Conservation (phyloP, 371 early-diverging fungal genomes). For the Paraphysoderma sedebokerense region DNA sequence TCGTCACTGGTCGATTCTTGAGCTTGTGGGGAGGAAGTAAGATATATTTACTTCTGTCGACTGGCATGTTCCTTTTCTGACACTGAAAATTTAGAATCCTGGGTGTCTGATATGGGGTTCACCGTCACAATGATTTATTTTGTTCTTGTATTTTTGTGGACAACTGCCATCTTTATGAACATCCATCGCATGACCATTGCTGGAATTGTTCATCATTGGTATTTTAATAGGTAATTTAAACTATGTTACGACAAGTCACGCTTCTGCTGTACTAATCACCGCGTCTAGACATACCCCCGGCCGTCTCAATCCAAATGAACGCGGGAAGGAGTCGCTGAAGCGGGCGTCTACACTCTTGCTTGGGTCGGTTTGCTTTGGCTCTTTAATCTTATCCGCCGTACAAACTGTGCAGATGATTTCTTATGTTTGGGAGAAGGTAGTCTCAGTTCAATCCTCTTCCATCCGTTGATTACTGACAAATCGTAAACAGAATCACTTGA, state of each 20-base stretch:
- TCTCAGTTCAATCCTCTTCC: not conserved
- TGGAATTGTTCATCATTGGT: slow-evolving; percentile 1
- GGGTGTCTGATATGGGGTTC: not conserved
- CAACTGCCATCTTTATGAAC: not conserved
- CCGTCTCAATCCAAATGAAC: not conserved
- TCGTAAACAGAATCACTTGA: not conserved
- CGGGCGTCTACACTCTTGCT: not conserved
- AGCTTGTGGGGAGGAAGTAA: not conserved
- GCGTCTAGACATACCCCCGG: not conserved
- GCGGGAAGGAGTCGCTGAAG: not conserved
- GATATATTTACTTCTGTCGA: not conserved
- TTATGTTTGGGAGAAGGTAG: not conserved
- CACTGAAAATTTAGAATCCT: not conserved
- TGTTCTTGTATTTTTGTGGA: not conserved
- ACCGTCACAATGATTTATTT: not conserved
- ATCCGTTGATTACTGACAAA: too few relatives aligned
- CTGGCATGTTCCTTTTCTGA: too few relatives aligned
- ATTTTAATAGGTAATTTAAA: not conserved
- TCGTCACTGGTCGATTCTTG: not conserved
- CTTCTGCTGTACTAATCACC: too few relatives aligned
- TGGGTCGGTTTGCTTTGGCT: not conserved
- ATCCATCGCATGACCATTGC: not conserved
- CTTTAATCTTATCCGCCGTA: not conserved
- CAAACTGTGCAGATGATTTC: not conserved
- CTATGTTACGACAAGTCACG: too few relatives aligned